phyloP scores from a whole-genome alignment of 176 grass and related monocot species.

The Tuctoria greenei region DNA sequence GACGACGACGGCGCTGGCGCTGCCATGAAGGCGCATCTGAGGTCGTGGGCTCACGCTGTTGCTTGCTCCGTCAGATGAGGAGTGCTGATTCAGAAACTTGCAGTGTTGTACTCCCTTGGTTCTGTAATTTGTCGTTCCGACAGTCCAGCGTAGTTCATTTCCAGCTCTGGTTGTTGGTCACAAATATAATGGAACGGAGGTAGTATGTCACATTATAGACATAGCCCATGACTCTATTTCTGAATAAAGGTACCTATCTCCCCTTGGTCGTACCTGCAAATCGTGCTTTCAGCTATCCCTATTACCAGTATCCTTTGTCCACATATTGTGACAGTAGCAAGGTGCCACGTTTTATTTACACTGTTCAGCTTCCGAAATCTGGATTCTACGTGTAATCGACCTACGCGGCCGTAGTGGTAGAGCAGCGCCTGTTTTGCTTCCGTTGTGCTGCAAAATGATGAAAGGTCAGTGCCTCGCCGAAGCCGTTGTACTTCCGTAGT shows the following conservation, averaged over 20 bases:
- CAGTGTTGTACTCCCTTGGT: too few species aligned
- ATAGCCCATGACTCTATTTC: too few species aligned
- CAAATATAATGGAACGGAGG: too few species aligned
- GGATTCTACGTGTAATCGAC: slow-evolving; percentile 38
- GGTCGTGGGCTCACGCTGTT: slow-evolving; percentile 70
- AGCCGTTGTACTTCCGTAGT: too few species aligned
- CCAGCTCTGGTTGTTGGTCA: too few species aligned
- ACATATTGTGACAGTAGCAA: slow-evolving; percentile 8
- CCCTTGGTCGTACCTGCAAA: background rate
- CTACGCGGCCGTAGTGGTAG: slow-evolving; percentile 52
- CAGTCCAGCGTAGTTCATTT: too few species aligned
- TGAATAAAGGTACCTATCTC: background rate
- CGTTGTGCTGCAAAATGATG: background rate
- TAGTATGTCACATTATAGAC: too few species aligned
- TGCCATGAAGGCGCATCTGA: slow-evolving; percentile 65
- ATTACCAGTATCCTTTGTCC: background rate
- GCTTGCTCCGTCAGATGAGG: slow-evolving; percentile 58
- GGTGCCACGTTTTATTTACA: slow-evolving; percentile 20
- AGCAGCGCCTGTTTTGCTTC: slow-evolving; percentile 34
- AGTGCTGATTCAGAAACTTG: background rate
- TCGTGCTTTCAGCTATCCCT: background rate
- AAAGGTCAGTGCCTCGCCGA: slow-evolving; percentile 5
- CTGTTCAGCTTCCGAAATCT: slow-evolving; percentile 24
- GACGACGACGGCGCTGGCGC: slow-evolving; percentile 44
- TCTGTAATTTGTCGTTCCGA: too few species aligned